Percentiles rank a stretch among this genome's conserved stretches.
Evolutionary conservation across 1,284 basidiomycete genomes (phyloP).

Genomic region (Cronartium ribicola): DNA sequence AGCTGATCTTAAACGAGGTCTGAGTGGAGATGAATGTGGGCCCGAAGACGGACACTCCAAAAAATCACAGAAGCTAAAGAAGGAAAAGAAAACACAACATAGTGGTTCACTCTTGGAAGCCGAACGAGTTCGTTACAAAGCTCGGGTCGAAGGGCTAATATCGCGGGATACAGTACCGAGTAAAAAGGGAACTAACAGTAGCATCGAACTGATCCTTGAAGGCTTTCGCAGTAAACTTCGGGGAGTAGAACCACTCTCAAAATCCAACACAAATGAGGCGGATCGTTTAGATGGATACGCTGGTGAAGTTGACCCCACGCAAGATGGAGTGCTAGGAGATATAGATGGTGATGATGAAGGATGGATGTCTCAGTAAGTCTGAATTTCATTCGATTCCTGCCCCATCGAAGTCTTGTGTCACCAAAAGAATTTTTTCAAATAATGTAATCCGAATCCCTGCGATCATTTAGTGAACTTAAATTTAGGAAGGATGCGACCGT

Average conservation of each 20-base stretch:
- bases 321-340: slow-evolving; percentile 36
- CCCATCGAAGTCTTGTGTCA: not conserved
- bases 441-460: too few relatives aligned
- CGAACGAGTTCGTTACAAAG: slow-evolving; percentile 21
- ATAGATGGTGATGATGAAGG: slow-evolving; percentile 40
- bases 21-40: slow-evolving; percentile 20
- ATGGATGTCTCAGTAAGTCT: slow-evolving; percentile 35
- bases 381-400: not conserved
- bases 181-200: not conserved
- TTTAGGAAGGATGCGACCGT: slow-evolving; percentile 38
- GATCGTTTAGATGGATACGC: slow-evolving; percentile 36
- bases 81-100: slow-evolving; percentile 16
- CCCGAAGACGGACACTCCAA: slow-evolving; percentile 19
- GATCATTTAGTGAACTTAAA: slow-evolving; percentile 28
- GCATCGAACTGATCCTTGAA: slow-evolving; percentile 22
- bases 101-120: slow-evolving; percentile 28
- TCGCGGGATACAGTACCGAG: not conserved
- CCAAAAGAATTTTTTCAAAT: too few relatives aligned
- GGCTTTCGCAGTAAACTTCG: slow-evolving; percentile 34
- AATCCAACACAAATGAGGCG: not conserved
- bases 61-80: slow-evolving; percentile 13
- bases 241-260: slow-evolving; percentile 14
- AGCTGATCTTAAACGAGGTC: slow-evolving; percentile 67
- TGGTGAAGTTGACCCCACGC: slow-evolving; percentile 30
- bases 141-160: slow-evolving; percentile 1